These are phyloP conservation scores for Quercus wislizeni DNA, from an alignment of 306 rosid species.

Conservation along the genomic window DNA sequence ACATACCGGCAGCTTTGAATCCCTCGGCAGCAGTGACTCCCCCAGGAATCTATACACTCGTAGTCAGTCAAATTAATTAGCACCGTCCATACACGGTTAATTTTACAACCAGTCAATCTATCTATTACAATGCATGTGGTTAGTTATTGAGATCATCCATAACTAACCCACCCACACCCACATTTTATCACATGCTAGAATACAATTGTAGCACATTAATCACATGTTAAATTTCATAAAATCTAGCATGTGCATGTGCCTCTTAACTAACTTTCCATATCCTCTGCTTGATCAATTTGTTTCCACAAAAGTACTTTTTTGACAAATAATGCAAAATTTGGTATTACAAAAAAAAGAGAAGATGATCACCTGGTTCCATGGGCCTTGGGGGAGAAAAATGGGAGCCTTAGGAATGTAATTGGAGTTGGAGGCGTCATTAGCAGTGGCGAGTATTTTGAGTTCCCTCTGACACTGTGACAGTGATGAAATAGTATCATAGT, in stretches of 20 bases:
- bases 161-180: no score
- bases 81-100: no score
- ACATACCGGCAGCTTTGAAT: slow-evolving; percentile 80
- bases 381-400: slow-evolving; percentile 81
- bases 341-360: background rate
- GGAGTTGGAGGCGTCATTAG: slow-evolving; percentile 31
- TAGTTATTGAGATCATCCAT: no score
- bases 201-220: no score
- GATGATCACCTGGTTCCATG: slow-evolving; percentile 78
- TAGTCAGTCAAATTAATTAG: slow-evolving; percentile 12
- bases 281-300: background rate
- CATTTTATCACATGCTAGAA: no score
- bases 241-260: no score
- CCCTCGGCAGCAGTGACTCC: slow-evolving; percentile 96
- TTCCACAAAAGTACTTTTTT: background rate
- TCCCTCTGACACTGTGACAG: slow-evolving; percentile 6
- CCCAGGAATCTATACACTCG: slow-evolving; percentile 59
- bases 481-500: no score
- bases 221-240: no score
- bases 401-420: slow-evolving; percentile 73
- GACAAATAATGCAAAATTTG: background rate
- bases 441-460: slow-evolving; percentile 23
- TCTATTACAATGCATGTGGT: no score
- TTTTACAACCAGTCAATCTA: no score
- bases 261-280: no score